Base-by-base conservation (phyloP, 2,329 filamentous ascomycete genomes). In the Pseudocercospora pini-densiflorae region DNA sequence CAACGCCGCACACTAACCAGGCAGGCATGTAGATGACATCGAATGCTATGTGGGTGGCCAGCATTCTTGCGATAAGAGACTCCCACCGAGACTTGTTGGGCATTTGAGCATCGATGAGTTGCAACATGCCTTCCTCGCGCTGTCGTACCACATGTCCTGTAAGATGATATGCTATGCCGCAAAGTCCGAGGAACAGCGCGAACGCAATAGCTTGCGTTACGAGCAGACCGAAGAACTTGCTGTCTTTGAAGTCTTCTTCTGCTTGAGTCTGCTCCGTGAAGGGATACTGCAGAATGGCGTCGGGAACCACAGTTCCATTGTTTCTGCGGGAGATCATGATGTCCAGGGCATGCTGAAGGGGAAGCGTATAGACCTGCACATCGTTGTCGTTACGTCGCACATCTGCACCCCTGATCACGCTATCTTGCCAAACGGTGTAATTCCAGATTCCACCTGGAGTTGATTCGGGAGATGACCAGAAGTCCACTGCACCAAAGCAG, bases 31-130 rank as follows among this genome's bases (percentile, higher is more conserved):
- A 97, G 33, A 96, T 84, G 5, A 91, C 76, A 64, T 91, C 88
- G 73, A 97, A 94, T 0, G 92, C 88, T 21, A 94, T 75, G 76
- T 96, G 92, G 69, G 92, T 90, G 0, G 93, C 89, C 8, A 93
- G 75, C 21, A 96, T 84, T 16, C 93, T 87, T 2, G 90, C 89
- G 23, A 88, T 86, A 78, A 94, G 91, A 10, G 90, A 87, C 74
- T 92, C 85, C 91, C 92, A 95, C 31, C 86, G 83, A 49, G 85
- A 85, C 63, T 85, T 84, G 61, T 91, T 91, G 0, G 92, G 90
- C 83, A 94, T 93, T 91, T 96, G 97, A 63, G 92, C 90, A 78
- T 97, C 93, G 47, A 97, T 88, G 29, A 97, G 83, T 67, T 93
- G 91, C 5, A 92, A 91, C 85, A 97, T 94, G 65, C 93, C 93